Evolutionary conservation across 2,329 filamentous ascomycete species (phyloP), one percentile per base, ranked within the genome.

Genomic region (Fusarium stilboides): DNA sequence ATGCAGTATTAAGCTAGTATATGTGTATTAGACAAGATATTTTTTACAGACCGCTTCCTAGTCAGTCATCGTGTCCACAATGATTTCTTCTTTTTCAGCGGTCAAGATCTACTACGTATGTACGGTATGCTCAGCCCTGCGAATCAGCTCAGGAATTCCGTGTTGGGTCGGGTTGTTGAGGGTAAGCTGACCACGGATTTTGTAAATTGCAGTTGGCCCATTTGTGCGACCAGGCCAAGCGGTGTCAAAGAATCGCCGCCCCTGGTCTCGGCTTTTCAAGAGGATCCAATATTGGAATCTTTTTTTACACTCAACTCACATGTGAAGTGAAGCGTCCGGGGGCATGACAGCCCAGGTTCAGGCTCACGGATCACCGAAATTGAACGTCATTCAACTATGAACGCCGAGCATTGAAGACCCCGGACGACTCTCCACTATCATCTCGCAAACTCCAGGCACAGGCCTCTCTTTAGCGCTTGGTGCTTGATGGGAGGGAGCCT

Each of bases 341-440:
- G 62, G 57, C 60, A 49, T 68, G 62, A 71, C 64, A 74, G 67
- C 51, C 60, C 36, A 58, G 71, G 59, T 58, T 64, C 61, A 45
- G 34, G 59, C 44, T 73, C 68, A 69, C 66, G 60, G 45, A 64
- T 45, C 56, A 62, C 56, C 58, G 72, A 74, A 74, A 74, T 74
- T 74, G 62, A 70, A 72, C 71, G 72, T 74, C 70, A 74, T 74
- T 70, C 63, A 74, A 70, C 56, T 65, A 59, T 51, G 44, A 64
- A 54, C 57, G 49, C 40, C 33, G 62, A 69, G 57, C 52, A 54
- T 50, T n/a, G 22, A 34, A 42, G 19, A 59, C 62, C 71, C 62
- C 61, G 60, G 69, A 42, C 61, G 57, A 28, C 47, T 70, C 64
- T 57, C 60, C 72, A 74, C 73, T 62, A 33, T 65, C 57, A 56